Conservation (phyloP, 192 early-diverging fungal genomes). For the Martensiomyces pterosporus region DNA sequence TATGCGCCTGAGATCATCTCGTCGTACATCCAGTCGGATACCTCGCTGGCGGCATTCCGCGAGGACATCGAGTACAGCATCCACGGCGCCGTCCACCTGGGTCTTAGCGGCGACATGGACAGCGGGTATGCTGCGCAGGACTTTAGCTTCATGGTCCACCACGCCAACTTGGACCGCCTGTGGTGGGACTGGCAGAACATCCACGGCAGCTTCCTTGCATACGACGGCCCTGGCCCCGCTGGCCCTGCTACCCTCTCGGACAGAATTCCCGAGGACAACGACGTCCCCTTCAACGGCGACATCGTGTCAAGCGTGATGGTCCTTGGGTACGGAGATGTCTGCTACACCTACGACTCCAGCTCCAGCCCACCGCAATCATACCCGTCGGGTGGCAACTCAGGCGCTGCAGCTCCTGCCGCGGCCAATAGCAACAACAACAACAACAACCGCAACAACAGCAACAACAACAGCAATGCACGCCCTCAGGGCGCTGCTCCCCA, state of each 20-base stretch:
- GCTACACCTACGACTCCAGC: conserved; percentile 47
- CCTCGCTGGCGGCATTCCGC: conserved; percentile 42
- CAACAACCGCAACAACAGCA: too few relatives aligned
- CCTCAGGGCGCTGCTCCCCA: background rate
- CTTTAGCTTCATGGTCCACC: conserved; percentile 51
- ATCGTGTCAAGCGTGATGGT: conserved; percentile 45
- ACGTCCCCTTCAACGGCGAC: conserved; percentile 27
- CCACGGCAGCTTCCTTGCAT: conserved; percentile 27
- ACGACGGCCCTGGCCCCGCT: conserved; percentile 34
- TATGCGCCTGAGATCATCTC: conserved; percentile 46
- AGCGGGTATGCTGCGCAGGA: conserved; percentile 45
- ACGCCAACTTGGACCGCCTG: conserved; percentile 50
- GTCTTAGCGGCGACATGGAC: conserved; percentile 48
- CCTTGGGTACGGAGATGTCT: conserved; percentile 45
- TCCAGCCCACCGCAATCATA: conserved; percentile 27
- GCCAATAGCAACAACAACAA: conserved; percentile 6
- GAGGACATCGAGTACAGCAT: conserved; percentile 48
- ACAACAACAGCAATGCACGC: conserved; percentile 5
- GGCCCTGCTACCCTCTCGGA: conserved; percentile 27
- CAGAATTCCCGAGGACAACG: conserved; percentile 26
- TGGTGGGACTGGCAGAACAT: conserved; percentile 54
- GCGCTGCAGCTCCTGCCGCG: too few relatives aligned
- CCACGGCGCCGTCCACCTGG: conserved; percentile 47
- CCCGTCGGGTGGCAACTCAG: conserved; percentile 14
- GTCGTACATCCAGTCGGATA: conserved; percentile 34